These are phyloP conservation scores for Scheffersomyces parashehatae DNA, from an alignment of 1,139 yeast species.

Conservation along the genomic window DNA sequence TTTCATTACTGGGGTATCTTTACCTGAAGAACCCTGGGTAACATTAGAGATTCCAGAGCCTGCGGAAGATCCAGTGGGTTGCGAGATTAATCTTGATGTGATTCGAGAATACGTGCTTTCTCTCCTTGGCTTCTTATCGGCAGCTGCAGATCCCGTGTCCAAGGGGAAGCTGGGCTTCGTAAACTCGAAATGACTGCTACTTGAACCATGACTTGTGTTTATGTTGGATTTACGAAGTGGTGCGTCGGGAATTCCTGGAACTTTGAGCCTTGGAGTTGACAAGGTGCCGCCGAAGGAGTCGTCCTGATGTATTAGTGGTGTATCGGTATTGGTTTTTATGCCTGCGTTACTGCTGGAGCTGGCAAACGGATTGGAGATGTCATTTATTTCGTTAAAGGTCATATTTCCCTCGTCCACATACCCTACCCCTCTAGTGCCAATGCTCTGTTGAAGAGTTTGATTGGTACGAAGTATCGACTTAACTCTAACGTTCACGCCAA, in stretches of 20 bases:
- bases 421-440: not conserved
- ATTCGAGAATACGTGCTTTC: conserved; percentile 45
- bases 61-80: conserved; percentile 28
- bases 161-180: conserved; percentile 36
- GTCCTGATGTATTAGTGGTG: conserved; percentile 17
- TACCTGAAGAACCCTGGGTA: conserved; percentile 2
- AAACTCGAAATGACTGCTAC: conserved; percentile 27
- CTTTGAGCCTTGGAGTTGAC: conserved; percentile 50
- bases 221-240: conserved; percentile 50
- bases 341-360: conserved; percentile 1
- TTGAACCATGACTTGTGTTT: conserved; percentile 13
- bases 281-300: conserved; percentile 27
- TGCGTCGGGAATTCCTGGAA: conserved; percentile 50
- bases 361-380: conserved; percentile 29
- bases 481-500: conserved; percentile 69
- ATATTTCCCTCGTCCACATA: conserved; percentile 1
- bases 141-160: conserved; percentile 9
- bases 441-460: conserved; percentile 2
- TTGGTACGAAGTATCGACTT: conserved; percentile 54
- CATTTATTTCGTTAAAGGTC: conserved; percentile 7
- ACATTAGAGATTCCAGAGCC: conserved; percentile 3
- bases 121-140: conserved; percentile 19
- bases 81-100: conserved; percentile 55
- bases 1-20: conserved; percentile 15
- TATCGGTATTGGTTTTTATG: conserved; percentile 4